Base-by-base conservation (phyloP, 257 asterid genomes). In the Vinca minor region DNA sequence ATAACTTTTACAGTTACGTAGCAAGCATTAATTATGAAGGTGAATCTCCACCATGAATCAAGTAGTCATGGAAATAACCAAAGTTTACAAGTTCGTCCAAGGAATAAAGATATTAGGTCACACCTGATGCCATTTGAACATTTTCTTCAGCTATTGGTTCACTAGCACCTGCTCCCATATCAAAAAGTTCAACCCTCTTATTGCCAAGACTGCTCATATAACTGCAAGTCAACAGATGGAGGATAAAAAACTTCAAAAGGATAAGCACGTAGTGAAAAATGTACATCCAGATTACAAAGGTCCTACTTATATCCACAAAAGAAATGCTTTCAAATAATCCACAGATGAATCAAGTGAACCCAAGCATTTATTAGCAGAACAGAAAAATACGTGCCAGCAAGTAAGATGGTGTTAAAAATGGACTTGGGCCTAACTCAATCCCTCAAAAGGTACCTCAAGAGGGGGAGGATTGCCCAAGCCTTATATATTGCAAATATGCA, bases 181-280 rank as follows among this genome's bases (percentile, higher is more conserved):
- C 97, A 71, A 87, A 93, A 58, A 93, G 95, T 75, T 93, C 99
- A 69, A 89, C 90, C 83, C 91, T 87, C 83, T 93, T 93, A 75
- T 89, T 87, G 64, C 97, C 99, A 63, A 83, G 87, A 42, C 90
- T 85, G 88, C 88, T 93, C 90, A 82, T 83, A 79, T 93, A 87
- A 73, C 99, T 89, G 85, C 79, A 77, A 41, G 17, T 26, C 28
- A 31, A n/a, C n/a, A n/a, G n/a, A n/a, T n/a, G n/a, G n/a, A n/a
- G n/a, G n/a, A n/a, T n/a, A n/a, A n/a, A 42, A 31, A 56, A 29
- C 62, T 6, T 17, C 23, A 31, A 31, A 29, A 17, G 38, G 23
- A 15, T 14, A 29, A 15, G 23, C 9, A 54, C 13, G 21, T 14
- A 15, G 1, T 1, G 4, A 55, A 29, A 54, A 54, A 29, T 55